Base-by-base conservation (phyloP, 129 eudicot genomes). In the Heracleum sosnowskyi region DNA sequence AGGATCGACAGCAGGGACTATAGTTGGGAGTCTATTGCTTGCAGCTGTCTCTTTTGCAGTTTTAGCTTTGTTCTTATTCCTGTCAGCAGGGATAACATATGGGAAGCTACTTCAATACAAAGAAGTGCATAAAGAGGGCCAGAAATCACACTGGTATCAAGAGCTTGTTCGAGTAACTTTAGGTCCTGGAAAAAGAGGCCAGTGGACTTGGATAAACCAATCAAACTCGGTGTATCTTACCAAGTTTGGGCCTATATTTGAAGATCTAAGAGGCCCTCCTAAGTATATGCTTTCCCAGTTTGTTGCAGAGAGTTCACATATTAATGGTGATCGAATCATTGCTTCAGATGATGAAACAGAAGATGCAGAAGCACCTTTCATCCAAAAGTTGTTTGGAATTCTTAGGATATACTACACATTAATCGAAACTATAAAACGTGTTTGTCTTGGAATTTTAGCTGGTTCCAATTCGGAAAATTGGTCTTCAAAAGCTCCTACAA, bases 341-440 rank as follows among this genome's bases (percentile, higher is more conserved):
- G 97, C 87, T 79, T 91, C 97, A 31, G 99, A 95, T 24, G 99
- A 95, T 26, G 99, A 95, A 80, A 95, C 89, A n/a, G 99, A 95
- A 83, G 99, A 95, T 71, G 91, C 98, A 62, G 97, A 95, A 77
- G 98, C 99, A 49, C 94, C 97, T 41, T 85, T 86, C 79, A 86
- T 95, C 44, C 99, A 95, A 78, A 95, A 87, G 64, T 72, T 95
- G 57, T 95, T 95, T 42, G 99, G 99, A 20, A 87, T 95, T 78
- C 85, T 95, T 15, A 79, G 99, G 71, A 95, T 95, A 64, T 95
- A 95, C 86, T 95, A 90, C 86, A 90, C 97, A 31, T 49, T 95
- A 28, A 81, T 95, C 11, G 99, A 95, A 76, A 86, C 89, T 3
- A 77, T 88, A 20, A 91, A 83, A 81, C 89, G 99, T 81, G 92